Conservation (phyloP, 2,329 filamentous ascomycete genomes). For the Sphaerulina populicola region DNA sequence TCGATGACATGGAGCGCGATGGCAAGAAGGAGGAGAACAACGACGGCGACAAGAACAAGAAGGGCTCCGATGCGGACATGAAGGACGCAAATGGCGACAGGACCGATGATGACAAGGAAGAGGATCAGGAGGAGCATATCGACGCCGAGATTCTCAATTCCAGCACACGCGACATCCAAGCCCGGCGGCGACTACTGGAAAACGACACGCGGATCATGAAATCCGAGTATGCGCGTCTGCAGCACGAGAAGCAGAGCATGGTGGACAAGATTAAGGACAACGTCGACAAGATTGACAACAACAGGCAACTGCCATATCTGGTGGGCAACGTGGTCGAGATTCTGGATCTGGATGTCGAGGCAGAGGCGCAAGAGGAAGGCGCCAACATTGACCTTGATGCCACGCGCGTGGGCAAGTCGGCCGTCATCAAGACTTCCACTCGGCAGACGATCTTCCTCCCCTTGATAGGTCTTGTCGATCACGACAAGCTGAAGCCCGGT, state of each 20-base stretch:
- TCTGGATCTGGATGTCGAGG: conserved; percentile 89
- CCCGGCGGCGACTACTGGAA: conserved; percentile 81
- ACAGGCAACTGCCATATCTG: conserved; percentile 96
- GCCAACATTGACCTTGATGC: conserved; percentile 98
- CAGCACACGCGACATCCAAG: conserved; percentile 89
- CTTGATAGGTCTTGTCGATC: conserved; percentile 91
- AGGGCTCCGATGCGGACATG: conserved; percentile 69
- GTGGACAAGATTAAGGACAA: conserved; percentile 99
- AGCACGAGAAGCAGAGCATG: conserved; percentile 94
- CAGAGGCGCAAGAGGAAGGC: conserved; percentile 92
- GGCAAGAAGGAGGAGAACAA: conserved; percentile 61
- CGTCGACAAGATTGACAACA: conserved; percentile 97
- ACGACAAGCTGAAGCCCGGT: conserved; percentile 85
- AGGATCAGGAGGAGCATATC: conserved; percentile 65
- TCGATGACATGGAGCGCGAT: conserved; percentile 78
- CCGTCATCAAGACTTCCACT: conserved; percentile 98
- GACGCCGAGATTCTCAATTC: conserved; percentile 90
- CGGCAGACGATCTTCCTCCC: conserved; percentile 97
- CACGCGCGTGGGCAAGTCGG: conserved; percentile 91
- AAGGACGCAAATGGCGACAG: conserved; percentile 42
- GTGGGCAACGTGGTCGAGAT: conserved; percentile 98
- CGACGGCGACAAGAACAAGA: conserved; percentile 48
- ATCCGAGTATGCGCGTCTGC: conserved; percentile 88
- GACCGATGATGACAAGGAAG: conserved; percentile 53
- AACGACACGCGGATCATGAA: conserved; percentile 99